Evolutionary conservation across 1,139 yeast species (phyloP), one percentile per base, ranked within the genome.

Genomic region (Candida freyschussii): DNA sequence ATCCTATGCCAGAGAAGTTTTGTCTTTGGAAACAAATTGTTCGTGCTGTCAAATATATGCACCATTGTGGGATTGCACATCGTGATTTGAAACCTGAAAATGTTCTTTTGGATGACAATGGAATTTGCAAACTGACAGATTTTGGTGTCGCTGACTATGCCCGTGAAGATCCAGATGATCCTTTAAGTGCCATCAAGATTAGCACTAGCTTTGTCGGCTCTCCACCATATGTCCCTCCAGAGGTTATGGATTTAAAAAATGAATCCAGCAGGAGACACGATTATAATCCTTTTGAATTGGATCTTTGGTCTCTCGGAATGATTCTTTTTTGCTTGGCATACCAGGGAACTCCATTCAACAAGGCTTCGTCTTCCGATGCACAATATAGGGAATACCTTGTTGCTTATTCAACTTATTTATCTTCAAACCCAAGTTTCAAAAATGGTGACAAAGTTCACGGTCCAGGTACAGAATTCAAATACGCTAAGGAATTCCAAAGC

Each of bases 51-150:
- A 68, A 69, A 24, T 84, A 84, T 50, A 66, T 89, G 45, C 97
- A 89, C 56, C 63, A 69, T 9, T 75, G 80, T 45, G 84, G 86
- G 29, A 75, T 89, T 35, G 93, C 86, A 11, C 98, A 91, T 57
- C 70, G 97, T 33, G 98, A 91, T 58, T 67, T 91, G 44, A 91
- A 91, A 57, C 96, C 97, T 0, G 98, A 91, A 55, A 91, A 91
- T 51, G 74, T 91, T 33, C 62, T 91, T 37, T 66, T 89, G 40
- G 53, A 59, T 24, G 54, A 53, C 9, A 51, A 50, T 65, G 91
- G 91, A 2, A 53, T 78, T 19, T 75, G 79, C 29, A 80, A 81
- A 50, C 57, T 82, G 22, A 79, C 87, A 31, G 93, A 82, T 60
- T 82, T 81, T 56, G 93, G 93, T 37, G 54, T 55, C 29, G 72